Percentiles rank a stretch among this genome's conserved stretches.
Evolutionary conservation across 495 filamentous ascomycete genomes (phyloP).

Genomic region (Echria macrotheca): DNA sequence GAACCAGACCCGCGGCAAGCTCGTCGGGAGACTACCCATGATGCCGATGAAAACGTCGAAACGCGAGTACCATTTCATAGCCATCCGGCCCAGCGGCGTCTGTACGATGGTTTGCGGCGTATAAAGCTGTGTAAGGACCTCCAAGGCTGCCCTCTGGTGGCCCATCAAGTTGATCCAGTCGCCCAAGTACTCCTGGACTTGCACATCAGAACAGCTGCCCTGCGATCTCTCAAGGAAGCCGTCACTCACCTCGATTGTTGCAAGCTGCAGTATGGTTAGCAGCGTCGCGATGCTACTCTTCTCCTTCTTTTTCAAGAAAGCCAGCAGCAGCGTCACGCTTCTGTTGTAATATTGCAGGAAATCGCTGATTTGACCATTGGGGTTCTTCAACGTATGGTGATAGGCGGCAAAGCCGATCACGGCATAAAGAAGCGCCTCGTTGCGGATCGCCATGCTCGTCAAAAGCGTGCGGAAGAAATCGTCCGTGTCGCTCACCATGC

Average conservation of each 20-base stretch:
- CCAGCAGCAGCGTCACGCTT: slow-evolving; percentile 70
- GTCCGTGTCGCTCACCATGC: slow-evolving; percentile 58
- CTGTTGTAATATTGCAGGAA: slow-evolving; percentile 90
- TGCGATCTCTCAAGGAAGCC: neutral
- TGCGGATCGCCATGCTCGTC: slow-evolving; percentile 63
- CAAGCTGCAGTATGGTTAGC: slow-evolving; percentile 85
- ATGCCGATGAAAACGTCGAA: slow-evolving; percentile 83
- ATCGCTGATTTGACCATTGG: slow-evolving; percentile 64
- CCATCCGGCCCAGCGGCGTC: slow-evolving; percentile 59
- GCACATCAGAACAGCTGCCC: slow-evolving; percentile 8
- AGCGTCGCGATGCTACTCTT: slow-evolving; percentile 69
- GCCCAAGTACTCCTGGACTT: slow-evolving; percentile 81
- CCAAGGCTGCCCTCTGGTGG: slow-evolving; percentile 85
- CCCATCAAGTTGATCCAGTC: slow-evolving; percentile 90
- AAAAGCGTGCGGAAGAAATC: slow-evolving; percentile 69
- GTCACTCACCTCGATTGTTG: slow-evolving; percentile 76
- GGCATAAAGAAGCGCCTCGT: slow-evolving; percentile 82
- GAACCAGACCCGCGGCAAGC: slow-evolving; percentile 79
- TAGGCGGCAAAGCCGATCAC: slow-evolving; percentile 90
- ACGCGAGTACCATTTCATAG: slow-evolving; percentile 81
- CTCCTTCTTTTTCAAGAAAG: slow-evolving; percentile 62
- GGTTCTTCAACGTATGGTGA: slow-evolving; percentile 65
- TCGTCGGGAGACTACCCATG: slow-evolving; percentile 70
- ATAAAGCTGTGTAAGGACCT: slow-evolving; percentile 70
- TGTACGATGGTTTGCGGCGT: slow-evolving; percentile 72